Evolutionary conservation across 2,329 filamentous ascomycete genomes (phyloP), one percentile per base, ranked within the genome.

Genomic region (Hypoxylon sp.): DNA sequence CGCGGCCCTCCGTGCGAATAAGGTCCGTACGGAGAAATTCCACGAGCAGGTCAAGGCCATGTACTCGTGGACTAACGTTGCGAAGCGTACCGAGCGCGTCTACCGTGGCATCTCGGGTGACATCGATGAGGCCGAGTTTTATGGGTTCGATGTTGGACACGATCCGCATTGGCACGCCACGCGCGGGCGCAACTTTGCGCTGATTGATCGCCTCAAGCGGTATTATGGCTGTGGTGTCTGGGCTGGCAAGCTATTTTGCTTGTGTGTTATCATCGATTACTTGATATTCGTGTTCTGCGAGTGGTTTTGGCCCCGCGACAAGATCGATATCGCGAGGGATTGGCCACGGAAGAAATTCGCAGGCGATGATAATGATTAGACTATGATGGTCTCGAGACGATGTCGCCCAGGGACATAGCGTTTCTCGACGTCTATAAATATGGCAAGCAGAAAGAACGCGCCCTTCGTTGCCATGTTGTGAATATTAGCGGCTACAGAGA

Each of bases 151-250:
- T 58, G 87, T 89, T 3, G 87, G 85, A 5, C 86, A 86, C 68
- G 83, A 79, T 11, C 80, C 79, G 3, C 81, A 84, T 46, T 91
- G 89, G 88, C 91, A 89, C 75, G 91, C 89, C 3, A 90, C 89
- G 11, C 85, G 90, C 68, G 89, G 89, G 42, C 83, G 89, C 72
- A 95, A 93, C 72, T 97, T 97, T 75, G 92, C 95, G 4, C 85
- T 99, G 45, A 97, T 99, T 68, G 96, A 99, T 76, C 88, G 96
- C 18, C 81, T 99, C 18, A 99, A 99, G 80, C 84, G 96, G 63
- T 99, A 99, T 79, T 99, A 97, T 75, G 96, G 96, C 7, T 99
- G 96, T 75, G 96, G 96, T 32, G 95, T 98, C 51, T 99, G 96
- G 96, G 96, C 96, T 0, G 96, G 96, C 33, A 99, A 99, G 80